These are phyloP conservation scores for Tagetes patula DNA, from an alignment of 129 eudicot genomes.

Conservation along the genomic window DNA sequence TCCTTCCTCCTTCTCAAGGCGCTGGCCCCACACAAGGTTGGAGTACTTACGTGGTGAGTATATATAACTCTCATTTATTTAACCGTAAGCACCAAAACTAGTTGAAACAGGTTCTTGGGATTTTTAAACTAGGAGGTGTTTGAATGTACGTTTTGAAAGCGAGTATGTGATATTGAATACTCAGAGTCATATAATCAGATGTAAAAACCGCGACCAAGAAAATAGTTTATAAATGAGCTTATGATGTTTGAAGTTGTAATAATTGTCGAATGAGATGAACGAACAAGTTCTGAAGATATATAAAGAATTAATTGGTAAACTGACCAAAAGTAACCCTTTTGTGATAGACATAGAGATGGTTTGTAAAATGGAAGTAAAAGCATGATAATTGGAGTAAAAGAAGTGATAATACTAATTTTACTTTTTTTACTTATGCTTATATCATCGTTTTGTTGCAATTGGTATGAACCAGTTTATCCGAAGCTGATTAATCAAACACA, in stretches of 20 bases:
- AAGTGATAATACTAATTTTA: neutral
- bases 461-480: neutral
- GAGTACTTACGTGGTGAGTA: conserved; percentile 63
- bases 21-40: conserved; percentile 53
- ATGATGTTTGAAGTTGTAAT: conserved; percentile 1
- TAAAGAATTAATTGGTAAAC: neutral
- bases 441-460: neutral
- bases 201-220: neutral
- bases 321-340: neutral
- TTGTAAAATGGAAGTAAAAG: neutral
- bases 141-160: neutral
- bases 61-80: neutral
- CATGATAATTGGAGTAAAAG: neutral
- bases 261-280: neutral
- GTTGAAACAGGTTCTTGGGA: neutral
- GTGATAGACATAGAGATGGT: neutral
- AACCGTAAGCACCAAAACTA: neutral
- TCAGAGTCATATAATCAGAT: neutral
- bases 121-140: neutral
- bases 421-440: neutral
- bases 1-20: conserved; percentile 57
- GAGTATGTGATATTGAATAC: neutral
- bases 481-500: neutral
- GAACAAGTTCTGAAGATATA: neutral
- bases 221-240: neutral